phyloP scores from a whole-genome alignment of 257 asterid genomes.

The Solanum chilense region DNA sequence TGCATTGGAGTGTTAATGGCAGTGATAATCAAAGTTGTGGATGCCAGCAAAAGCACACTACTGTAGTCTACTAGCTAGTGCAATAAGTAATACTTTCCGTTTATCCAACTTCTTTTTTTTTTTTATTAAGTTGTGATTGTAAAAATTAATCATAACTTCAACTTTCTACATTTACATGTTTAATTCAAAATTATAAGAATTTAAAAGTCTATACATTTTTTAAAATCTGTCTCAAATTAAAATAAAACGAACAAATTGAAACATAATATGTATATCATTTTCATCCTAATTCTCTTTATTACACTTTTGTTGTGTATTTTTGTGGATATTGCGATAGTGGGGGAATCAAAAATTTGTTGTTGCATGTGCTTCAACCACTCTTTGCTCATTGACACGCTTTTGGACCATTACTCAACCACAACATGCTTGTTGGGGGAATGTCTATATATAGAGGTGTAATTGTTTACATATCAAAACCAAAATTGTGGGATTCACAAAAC shows the following conservation, averaged over 20 bases:
- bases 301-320: background rate
- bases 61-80: background rate
- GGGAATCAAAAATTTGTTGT: background rate
- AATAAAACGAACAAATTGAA: background rate
- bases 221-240: rapidly evolving
- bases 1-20: background rate
- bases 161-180: no score
- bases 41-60: background rate
- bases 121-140: no score
- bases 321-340: background rate
- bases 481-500: background rate
- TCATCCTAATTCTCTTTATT: background rate
- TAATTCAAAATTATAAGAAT: background rate
- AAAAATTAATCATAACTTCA: no score
- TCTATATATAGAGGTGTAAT: slow-evolving; percentile 32
- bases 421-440: slow-evolving; percentile 4
- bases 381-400: background rate
- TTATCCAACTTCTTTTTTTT: no score
- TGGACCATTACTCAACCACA: background rate
- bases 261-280: background rate
- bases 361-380: slow-evolving; percentile 6
- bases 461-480: slow-evolving; percentile 20
- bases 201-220: rapidly evolving
- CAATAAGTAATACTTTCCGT: background rate
- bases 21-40: background rate